These are phyloP conservation scores for Barbatosphaeria neglecta DNA, from an alignment of 495 filamentous ascomycete genomes.

Conservation along the genomic window DNA sequence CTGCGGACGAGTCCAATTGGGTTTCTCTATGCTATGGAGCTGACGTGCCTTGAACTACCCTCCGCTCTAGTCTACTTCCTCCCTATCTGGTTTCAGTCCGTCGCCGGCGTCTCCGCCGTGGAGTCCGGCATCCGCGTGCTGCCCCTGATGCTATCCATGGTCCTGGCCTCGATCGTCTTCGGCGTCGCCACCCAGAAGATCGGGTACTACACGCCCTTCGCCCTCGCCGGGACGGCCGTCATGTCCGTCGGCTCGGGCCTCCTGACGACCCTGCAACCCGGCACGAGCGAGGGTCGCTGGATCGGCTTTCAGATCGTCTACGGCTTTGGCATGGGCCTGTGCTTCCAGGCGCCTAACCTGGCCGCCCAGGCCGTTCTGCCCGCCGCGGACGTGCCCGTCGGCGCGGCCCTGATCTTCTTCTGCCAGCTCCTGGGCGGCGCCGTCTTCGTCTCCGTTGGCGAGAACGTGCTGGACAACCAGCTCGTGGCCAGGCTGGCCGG, in stretches of 20 bases:
- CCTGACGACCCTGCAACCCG: slow-evolving; percentile 40
- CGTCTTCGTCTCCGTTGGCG: slow-evolving; percentile 47
- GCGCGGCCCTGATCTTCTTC: slow-evolving; percentile 49
- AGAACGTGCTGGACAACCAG: slow-evolving; percentile 48
- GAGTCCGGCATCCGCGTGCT: slow-evolving; percentile 37
- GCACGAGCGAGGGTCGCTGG: slow-evolving; percentile 25
- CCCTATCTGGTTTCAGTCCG: slow-evolving; percentile 56
- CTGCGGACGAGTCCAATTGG: too few species aligned
- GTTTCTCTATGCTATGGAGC: slow-evolving; percentile 31
- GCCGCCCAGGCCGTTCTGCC: slow-evolving; percentile 34
- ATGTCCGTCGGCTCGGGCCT: slow-evolving; percentile 52
- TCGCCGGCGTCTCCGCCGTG: slow-evolving; percentile 34
- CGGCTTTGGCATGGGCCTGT: slow-evolving; percentile 29
- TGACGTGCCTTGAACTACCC: slow-evolving; percentile 32
- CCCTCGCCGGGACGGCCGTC: slow-evolving; percentile 44
- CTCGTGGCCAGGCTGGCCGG: slow-evolving; percentile 30
- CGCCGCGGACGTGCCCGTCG: slow-evolving; percentile 43
- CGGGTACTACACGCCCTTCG: slow-evolving; percentile 59
- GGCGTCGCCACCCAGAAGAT: slow-evolving; percentile 27
- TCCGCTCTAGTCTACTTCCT: slow-evolving; percentile 34
- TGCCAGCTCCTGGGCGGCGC: slow-evolving; percentile 50
- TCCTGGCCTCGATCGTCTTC: slow-evolving; percentile 18
- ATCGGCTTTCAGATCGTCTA: slow-evolving; percentile 52
- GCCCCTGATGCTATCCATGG: slow-evolving; percentile 26
- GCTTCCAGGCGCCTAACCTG: slow-evolving; percentile 22